Evolutionary conservation across 768 basidiomycete genomes (phyloP).

Genomic region (Tylopilus felleus): DNA sequence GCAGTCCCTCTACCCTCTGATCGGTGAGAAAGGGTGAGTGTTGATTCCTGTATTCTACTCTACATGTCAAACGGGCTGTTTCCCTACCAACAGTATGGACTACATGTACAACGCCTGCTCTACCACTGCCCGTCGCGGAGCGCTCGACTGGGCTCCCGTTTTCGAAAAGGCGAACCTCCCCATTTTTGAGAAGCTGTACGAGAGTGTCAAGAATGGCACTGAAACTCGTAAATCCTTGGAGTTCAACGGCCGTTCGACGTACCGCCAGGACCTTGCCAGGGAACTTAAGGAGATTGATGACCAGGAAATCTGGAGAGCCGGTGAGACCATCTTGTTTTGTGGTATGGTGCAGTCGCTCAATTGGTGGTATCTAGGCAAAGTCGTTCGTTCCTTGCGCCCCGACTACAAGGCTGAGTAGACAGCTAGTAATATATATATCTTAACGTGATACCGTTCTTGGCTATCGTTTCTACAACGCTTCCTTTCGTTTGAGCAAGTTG

Average conservation of each 20-base stretch:
- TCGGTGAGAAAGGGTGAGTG: conserved; percentile 86
- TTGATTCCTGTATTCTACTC: not conserved
- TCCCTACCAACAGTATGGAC: conserved; percentile 68
- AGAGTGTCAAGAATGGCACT: conserved; percentile 90
- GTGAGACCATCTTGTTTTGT: conserved; percentile 35
- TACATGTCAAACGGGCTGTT: not conserved
- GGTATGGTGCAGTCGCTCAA: conserved; percentile 4
- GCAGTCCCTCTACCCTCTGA: conserved; percentile 95
- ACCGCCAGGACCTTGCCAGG: conserved; percentile 88
- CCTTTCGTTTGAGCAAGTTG: conserved; percentile 7
- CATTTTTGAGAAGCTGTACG: conserved; percentile 92
- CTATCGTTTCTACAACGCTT: conserved; percentile 4
- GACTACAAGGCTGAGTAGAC: conserved; percentile 69
- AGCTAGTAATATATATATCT: not conserved
- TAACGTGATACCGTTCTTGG: conserved; percentile 10
- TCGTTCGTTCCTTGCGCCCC: conserved; percentile 84
- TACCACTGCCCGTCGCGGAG: conserved; percentile 97
- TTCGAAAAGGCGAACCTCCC: conserved; percentile 94
- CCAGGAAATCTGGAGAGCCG: conserved; percentile 98
- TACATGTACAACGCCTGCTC: conserved; percentile 99
- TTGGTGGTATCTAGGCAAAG: conserved; percentile 55
- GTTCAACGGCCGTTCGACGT: conserved; percentile 90
- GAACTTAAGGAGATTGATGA: conserved; percentile 94
- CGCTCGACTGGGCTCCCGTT: conserved; percentile 97
- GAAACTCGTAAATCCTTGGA: conserved; percentile 97